Evolutionary conservation across 2,329 filamentous ascomycete genomes (phyloP).

Genomic region (Colletotrichum gigasporum): DNA sequence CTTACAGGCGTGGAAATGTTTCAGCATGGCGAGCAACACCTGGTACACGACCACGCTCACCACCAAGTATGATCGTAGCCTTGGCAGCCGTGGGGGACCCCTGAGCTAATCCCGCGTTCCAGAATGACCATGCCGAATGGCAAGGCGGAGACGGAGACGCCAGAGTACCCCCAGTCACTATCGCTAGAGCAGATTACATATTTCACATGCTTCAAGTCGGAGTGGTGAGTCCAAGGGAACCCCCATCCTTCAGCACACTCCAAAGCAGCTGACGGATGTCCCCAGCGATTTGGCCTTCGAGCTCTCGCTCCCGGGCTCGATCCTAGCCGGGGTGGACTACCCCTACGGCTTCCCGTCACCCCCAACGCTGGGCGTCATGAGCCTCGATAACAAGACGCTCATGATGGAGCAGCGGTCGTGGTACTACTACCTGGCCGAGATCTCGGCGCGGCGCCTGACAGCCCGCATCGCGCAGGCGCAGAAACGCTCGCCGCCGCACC

Average conservation of each 20-base stretch:
- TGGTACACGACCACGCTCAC: slow-evolving; percentile 28
- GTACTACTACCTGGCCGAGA: slow-evolving; percentile 32
- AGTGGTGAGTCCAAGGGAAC: slow-evolving; percentile 4
- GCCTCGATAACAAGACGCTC: slow-evolving; percentile 15
- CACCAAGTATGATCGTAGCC: not conserved
- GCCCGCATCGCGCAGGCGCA: slow-evolving; percentile 20
- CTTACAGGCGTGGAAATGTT: slow-evolving; percentile 31
- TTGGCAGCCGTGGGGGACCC: too few relatives aligned
- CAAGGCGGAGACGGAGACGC: slow-evolving; percentile 16
- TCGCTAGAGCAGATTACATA: slow-evolving; percentile 24
- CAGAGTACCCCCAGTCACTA: slow-evolving; percentile 4
- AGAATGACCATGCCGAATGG: slow-evolving; percentile 1
- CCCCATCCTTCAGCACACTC: too few relatives aligned
- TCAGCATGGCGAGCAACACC: slow-evolving; percentile 29
- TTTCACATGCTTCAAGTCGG: slow-evolving; percentile 31
- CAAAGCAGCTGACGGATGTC: too few relatives aligned
- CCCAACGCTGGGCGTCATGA: slow-evolving; percentile 5
- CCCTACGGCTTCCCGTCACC: slow-evolving; percentile 22
- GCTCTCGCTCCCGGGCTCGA: slow-evolving; percentile 20
- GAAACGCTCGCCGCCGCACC: not conserved
- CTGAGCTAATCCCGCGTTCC: not conserved
- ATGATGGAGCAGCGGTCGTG: slow-evolving; percentile 27
- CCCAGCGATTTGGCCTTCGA: slow-evolving; percentile 23
- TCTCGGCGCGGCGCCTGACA: slow-evolving; percentile 23
- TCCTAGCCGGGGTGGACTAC: slow-evolving; percentile 20